phyloP scores from a whole-genome alignment of 2,329 filamentous ascomycete species.

The Eurotiales sp. region DNA sequence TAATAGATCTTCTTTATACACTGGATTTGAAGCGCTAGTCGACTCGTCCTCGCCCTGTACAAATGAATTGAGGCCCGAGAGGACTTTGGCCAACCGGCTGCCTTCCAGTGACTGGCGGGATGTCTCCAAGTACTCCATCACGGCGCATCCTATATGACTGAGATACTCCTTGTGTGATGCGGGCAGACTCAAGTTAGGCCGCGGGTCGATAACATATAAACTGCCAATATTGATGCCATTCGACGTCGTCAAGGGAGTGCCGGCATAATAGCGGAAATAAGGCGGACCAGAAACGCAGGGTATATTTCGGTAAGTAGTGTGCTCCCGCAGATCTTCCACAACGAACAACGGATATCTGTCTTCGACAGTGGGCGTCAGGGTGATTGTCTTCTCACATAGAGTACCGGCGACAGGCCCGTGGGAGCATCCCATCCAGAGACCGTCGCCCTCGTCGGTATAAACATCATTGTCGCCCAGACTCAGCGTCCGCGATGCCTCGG shows the following conservation, averaged over 20 bases:
- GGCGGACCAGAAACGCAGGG: constrained; percentile 26
- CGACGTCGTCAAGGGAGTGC: constrained; percentile 27
- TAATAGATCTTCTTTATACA: too few species aligned
- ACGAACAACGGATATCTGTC: constrained; percentile 22
- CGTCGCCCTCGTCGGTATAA: constrained; percentile 27
- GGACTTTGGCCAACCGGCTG: constrained; percentile 12
- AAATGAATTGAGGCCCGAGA: constrained; percentile 17
- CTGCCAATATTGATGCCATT: constrained; percentile 30
- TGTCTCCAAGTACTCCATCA: constrained; percentile 28
- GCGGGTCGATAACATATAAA: constrained; percentile 25
- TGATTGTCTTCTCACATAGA: constrained; percentile 23
- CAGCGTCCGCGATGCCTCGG: constrained; percentile 42
- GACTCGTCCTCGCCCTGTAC: constrained; percentile 16
- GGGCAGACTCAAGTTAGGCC: constrained; percentile 16
- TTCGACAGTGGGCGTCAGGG: constrained; percentile 13
- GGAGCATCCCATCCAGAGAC: constrained; percentile 28
- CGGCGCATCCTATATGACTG: constrained; percentile 21
- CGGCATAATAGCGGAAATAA: constrained; percentile 28
- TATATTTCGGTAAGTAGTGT: constrained; percentile 29
- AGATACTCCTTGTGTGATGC: constrained; percentile 19
- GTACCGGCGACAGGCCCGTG: constrained; percentile 30
- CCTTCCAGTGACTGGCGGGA: constrained; percentile 16
- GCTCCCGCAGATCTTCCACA: constrained; percentile 29
- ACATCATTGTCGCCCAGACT: constrained; percentile 30
- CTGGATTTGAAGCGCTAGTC: too few species aligned